phyloP scores from a whole-genome alignment of 1,139 yeast species.

The Arxiozyma slooffiae region DNA sequence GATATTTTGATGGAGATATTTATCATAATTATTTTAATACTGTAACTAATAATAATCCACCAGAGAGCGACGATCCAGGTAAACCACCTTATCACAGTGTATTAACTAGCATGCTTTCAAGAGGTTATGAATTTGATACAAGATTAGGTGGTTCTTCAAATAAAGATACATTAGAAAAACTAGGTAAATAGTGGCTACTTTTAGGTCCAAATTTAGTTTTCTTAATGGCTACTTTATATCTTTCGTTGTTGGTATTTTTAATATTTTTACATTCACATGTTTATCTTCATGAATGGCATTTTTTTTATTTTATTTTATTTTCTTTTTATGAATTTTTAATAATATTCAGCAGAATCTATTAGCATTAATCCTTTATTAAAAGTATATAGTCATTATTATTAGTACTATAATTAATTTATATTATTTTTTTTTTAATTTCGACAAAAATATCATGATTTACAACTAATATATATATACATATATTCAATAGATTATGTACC shows the following conservation, averaged over 20 bases:
- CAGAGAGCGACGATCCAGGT: constrained; percentile 36
- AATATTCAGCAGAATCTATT: neutral
- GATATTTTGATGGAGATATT: constrained; percentile 75
- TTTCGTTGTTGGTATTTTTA: neutral
- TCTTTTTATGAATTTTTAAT: no score
- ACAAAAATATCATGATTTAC: neutral
- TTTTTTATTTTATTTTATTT: no score
- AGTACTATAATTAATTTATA: no score
- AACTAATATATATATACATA: neutral
- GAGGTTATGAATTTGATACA: constrained; percentile 38
- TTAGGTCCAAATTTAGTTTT: neutral
- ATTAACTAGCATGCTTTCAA: constrained; percentile 44
- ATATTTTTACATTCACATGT: neutral
- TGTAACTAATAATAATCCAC: constrained; percentile 37
- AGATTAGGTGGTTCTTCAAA: constrained; percentile 43
- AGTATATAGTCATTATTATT: no score
- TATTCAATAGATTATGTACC: neutral
- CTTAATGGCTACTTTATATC: neutral
- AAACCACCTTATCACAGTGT: constrained; percentile 53
- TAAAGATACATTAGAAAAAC: constrained; percentile 35
- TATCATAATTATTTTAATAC: constrained; percentile 66
- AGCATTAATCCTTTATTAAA: neutral
- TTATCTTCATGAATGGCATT: neutral
- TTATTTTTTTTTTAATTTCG: neutral
- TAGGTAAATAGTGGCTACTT: constrained; percentile 12